Percentiles rank a stretch among this genome's conserved stretches.
Evolutionary conservation across 768 basidiomycete genomes (phyloP).

Genomic region (Mycena capillaripes): DNA sequence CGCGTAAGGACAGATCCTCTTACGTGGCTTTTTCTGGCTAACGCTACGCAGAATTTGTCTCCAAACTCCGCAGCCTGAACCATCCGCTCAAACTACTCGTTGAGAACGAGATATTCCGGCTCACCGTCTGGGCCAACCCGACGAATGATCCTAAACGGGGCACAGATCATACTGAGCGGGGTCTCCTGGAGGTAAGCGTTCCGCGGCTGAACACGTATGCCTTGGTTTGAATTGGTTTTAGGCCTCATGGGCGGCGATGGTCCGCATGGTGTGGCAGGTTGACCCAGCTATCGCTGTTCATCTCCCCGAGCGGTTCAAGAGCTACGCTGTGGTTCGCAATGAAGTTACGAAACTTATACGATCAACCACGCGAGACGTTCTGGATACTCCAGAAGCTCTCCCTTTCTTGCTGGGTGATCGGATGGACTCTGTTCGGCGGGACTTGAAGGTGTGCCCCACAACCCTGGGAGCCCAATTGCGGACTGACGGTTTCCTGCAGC

Average conservation of each 20-base stretch:
- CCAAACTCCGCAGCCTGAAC: conserved; percentile 75
- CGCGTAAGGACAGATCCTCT: conserved; percentile 51
- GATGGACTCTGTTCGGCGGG: conserved; percentile 71
- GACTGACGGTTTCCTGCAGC: conserved; percentile 58
- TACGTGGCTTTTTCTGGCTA: not conserved
- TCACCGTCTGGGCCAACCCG: conserved; percentile 94
- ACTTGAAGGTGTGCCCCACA: conserved; percentile 69
- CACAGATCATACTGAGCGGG: conserved; percentile 70
- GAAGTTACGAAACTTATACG: conserved; percentile 86
- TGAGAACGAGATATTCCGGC: conserved; percentile 90
- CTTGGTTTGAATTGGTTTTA: conserved; percentile 42
- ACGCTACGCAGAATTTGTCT: conserved; percentile 63
- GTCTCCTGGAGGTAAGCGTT: conserved; percentile 69
- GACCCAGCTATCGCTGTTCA: conserved; percentile 87
- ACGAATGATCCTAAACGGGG: conserved; percentile 81
- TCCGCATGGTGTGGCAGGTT: conserved; percentile 85
- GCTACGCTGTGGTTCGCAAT: conserved; percentile 62
- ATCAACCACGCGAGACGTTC: conserved; percentile 74
- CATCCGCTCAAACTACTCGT: conserved; percentile 86
- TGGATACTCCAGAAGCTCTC: conserved; percentile 87
- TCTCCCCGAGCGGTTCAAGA: conserved; percentile 91
- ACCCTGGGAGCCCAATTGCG: not conserved
- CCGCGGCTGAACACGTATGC: not conserved
- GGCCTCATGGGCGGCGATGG: conserved; percentile 75
- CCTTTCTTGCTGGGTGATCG: conserved; percentile 83